phyloP scores from a whole-genome alignment of 2,329 filamentous ascomycete species.

The Xylariaceae sp. region DNA sequence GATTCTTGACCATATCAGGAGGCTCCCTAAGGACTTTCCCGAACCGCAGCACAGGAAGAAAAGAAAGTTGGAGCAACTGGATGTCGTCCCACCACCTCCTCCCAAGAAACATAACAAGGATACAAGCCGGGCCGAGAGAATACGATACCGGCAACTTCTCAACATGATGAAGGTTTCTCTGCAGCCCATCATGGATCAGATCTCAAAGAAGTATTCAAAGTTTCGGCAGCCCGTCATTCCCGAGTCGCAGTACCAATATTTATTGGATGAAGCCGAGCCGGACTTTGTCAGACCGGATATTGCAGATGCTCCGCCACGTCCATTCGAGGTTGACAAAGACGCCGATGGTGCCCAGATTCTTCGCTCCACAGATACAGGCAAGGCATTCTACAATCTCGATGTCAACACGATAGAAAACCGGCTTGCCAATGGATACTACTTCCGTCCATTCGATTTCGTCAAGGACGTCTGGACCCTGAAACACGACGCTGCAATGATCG shows the following conservation, averaged over 20 bases:
- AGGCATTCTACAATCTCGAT: conserved; percentile 93
- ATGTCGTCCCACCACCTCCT: conserved; percentile 66
- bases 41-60: conserved; percentile 81
- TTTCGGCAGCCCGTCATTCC: conserved; percentile 78
- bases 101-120: conserved; percentile 63
- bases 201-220: conserved; percentile 81
- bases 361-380: conserved; percentile 64
- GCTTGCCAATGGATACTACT: conserved; percentile 95
- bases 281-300: conserved; percentile 55
- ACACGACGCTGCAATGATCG: conserved; percentile 74
- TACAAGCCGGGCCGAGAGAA: conserved; percentile 71
- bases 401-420: conserved; percentile 89
- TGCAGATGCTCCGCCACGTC: conserved; percentile 53
- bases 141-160: conserved; percentile 73
- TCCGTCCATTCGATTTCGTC: conserved; percentile 80
- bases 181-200: conserved; percentile 95
- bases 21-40: conserved; percentile 77
- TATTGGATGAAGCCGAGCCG: conserved; percentile 78
- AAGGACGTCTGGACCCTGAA: conserved; percentile 78
- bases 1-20: conserved; percentile 69
- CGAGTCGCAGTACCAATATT: conserved; percentile 65
- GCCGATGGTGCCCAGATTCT: conserved; percentile 71
- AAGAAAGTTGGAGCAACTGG: conserved; percentile 69
- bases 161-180: conserved; percentile 84
- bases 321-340: conserved; percentile 74